Evolutionary conservation across 208 protist species (phyloP).

Genomic region (Lotmaria passim): DNA sequence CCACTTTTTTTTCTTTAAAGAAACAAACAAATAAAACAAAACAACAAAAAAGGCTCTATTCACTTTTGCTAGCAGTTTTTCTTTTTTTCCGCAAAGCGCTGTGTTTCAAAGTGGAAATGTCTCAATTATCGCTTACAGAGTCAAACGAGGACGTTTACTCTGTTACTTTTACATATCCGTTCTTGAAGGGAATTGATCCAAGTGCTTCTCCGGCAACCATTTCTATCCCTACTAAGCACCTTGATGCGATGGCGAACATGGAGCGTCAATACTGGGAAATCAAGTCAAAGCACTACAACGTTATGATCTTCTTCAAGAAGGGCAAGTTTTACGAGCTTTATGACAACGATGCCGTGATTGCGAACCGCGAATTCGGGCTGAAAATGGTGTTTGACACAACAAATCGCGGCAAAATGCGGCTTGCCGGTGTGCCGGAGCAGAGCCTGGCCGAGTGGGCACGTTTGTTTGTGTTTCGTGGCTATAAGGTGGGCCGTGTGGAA

Average conservation of each 20-base stretch:
- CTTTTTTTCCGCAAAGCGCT: neutral
- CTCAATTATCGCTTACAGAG: neutral
- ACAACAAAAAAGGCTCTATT: neutral
- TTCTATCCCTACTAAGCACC: slow-evolving; percentile 70
- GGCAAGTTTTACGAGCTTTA: slow-evolving; percentile 97
- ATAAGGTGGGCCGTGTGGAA: slow-evolving; percentile 94
- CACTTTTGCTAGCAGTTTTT: slow-evolving; percentile 6
- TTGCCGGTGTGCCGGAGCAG: slow-evolving; percentile 94
- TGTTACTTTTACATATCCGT: slow-evolving; percentile 75
- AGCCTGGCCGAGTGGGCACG: slow-evolving; percentile 90
- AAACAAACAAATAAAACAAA: neutral
- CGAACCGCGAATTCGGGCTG: slow-evolving; percentile 92
- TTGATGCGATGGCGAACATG: slow-evolving; percentile 90
- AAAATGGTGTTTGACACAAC: slow-evolving; percentile 91
- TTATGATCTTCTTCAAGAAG: slow-evolving; percentile 97
- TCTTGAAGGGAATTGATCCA: slow-evolving; percentile 74
- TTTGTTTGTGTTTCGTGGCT: slow-evolving; percentile 93
- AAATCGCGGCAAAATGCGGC: slow-evolving; percentile 91
- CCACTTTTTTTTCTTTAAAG: neutral
- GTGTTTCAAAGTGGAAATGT: neutral
- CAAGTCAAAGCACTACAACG: slow-evolving; percentile 92
- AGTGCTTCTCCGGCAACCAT: slow-evolving; percentile 67
- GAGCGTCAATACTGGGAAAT: slow-evolving; percentile 97
- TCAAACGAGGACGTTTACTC: slow-evolving; percentile 33
- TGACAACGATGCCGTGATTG: slow-evolving; percentile 93